Evolutionary conservation across 331 rosid species (phyloP).

Genomic region (Quercus tomentella): DNA sequence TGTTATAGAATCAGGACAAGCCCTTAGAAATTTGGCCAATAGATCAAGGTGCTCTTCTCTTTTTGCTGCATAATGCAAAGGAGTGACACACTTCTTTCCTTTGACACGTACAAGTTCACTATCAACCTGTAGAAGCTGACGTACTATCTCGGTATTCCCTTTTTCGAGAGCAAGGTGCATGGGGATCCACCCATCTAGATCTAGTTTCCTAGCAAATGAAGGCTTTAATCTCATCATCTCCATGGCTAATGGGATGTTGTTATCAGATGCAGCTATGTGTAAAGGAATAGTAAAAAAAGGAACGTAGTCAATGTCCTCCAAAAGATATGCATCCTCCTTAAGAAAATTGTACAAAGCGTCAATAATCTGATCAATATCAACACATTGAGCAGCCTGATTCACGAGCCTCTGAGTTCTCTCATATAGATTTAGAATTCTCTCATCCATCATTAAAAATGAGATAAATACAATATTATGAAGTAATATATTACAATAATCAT

Average conservation of each 20-base stretch:
- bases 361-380: neutral
- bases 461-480: too few relatives aligned
- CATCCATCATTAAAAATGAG: too few relatives aligned
- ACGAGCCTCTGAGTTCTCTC: neutral
- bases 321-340: slow-evolving; percentile 13
- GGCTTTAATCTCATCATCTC: slow-evolving; percentile 43
- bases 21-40: slow-evolving; percentile 3
- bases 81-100: slow-evolving; percentile 33
- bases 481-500: too few relatives aligned
- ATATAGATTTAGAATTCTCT: too few relatives aligned
- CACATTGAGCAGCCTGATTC: slow-evolving; percentile 10
- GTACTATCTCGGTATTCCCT: neutral
- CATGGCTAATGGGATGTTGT: slow-evolving; percentile 14
- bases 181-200: slow-evolving; percentile 24
- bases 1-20: slow-evolving; percentile 24
- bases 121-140: slow-evolving; percentile 10
- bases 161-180: slow-evolving; percentile 35
- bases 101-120: slow-evolving; percentile 26
- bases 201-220: slow-evolving; percentile 31
- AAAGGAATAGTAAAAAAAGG: slow-evolving; percentile 39
- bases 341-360: slow-evolving; percentile 20
- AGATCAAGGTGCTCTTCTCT: neutral
- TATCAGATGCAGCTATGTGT: slow-evolving; percentile 29
- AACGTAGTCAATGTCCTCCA: slow-evolving; percentile 4
- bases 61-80: slow-evolving; percentile 28